Evolutionary conservation across 2,329 filamentous ascomycete species (phyloP).

Genomic region (Raffaelea deltoideospora): DNA sequence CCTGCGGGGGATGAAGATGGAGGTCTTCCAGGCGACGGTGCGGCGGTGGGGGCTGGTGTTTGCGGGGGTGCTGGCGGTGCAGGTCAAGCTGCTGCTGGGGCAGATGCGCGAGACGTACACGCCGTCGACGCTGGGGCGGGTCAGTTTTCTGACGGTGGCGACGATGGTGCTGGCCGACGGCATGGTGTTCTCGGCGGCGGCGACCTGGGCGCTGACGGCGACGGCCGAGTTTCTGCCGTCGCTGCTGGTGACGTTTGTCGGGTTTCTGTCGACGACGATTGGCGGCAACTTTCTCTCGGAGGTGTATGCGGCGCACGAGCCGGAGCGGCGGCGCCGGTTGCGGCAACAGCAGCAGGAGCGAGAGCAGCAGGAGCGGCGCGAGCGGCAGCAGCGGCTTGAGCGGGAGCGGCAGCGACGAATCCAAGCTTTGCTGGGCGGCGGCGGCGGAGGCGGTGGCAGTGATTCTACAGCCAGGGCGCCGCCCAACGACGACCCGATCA

Average conservation of each 20-base stretch:
- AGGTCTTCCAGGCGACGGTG: constrained; percentile 39
- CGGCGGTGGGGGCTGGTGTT: constrained; percentile 45
- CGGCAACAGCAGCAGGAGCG: constrained; percentile 15
- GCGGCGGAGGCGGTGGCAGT: constrained; percentile 4
- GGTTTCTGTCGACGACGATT: constrained; percentile 41
- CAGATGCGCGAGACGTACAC: constrained; percentile 54
- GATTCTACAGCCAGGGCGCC: constrained; percentile 12
- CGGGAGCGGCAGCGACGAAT: not conserved
- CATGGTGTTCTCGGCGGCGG: constrained; percentile 40
- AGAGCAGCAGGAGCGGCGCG: constrained; percentile 14
- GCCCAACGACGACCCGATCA: constrained; percentile 25
- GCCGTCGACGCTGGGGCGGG: constrained; percentile 49
- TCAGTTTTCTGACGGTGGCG: constrained; percentile 48
- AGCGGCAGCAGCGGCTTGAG: not conserved
- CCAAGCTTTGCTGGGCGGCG: no score
- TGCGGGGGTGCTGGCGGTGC: constrained; percentile 40
- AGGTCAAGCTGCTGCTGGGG: constrained; percentile 44
- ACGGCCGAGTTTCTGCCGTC: constrained; percentile 41
- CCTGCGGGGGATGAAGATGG: constrained; percentile 44
- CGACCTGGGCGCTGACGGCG: constrained; percentile 39
- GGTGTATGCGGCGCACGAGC: constrained; percentile 46
- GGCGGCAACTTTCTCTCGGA: constrained; percentile 43
- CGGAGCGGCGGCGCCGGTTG: constrained; percentile 31
- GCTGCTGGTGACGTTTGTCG: constrained; percentile 34
- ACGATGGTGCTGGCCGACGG: constrained; percentile 50